Evolutionary conservation across 768 basidiomycete genomes (phyloP).

Genomic region (Calocybe gangraenosa): DNA sequence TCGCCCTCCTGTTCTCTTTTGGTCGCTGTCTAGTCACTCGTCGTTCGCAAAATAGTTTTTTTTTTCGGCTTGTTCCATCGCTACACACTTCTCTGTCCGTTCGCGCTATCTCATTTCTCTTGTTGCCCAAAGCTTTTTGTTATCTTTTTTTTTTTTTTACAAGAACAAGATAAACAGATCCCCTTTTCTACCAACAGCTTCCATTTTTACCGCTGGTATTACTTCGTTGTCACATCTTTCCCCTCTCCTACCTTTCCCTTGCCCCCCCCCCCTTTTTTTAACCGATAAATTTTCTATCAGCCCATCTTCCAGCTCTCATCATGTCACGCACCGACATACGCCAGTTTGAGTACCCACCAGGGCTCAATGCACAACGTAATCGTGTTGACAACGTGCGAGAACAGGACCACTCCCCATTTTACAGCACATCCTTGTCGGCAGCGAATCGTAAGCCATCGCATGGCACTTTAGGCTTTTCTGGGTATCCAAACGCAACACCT

Average conservation of each 20-base stretch:
- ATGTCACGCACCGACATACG: conserved; percentile 44
- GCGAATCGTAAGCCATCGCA: conserved; percentile 30
- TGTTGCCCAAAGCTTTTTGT: conserved; percentile 15
- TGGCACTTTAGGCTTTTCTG: conserved; percentile 14
- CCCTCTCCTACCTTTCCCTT: conserved; percentile 17
- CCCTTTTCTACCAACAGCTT: conserved; percentile 6
- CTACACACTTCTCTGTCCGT: conserved; percentile 16
- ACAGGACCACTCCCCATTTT: conserved; percentile 17
- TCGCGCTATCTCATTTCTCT: conserved; percentile 17
- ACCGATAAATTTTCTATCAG: conserved; percentile 6
- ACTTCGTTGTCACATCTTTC: conserved; percentile 17
- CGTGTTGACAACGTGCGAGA: conserved; percentile 19
- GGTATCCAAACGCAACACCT: conserved; percentile 18
- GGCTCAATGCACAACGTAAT: conserved; percentile 23
- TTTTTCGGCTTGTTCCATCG: conserved; percentile 23
- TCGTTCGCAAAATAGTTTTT: conserved; percentile 33
- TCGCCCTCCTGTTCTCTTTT: conserved; percentile 30
- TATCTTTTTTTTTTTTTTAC: conserved; percentile 7
- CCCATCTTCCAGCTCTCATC: neutral
- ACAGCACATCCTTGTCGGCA: conserved; percentile 16
- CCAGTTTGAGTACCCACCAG: conserved; percentile 35
- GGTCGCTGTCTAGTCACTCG: conserved; percentile 35
- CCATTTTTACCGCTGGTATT: conserved; percentile 5
- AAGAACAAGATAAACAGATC: conserved; percentile 15
- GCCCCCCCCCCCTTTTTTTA: conserved; percentile 16